Evolutionary conservation across 1,284 basidiomycete genomes (phyloP).

Genomic region (Boletus albobrunnescens): DNA sequence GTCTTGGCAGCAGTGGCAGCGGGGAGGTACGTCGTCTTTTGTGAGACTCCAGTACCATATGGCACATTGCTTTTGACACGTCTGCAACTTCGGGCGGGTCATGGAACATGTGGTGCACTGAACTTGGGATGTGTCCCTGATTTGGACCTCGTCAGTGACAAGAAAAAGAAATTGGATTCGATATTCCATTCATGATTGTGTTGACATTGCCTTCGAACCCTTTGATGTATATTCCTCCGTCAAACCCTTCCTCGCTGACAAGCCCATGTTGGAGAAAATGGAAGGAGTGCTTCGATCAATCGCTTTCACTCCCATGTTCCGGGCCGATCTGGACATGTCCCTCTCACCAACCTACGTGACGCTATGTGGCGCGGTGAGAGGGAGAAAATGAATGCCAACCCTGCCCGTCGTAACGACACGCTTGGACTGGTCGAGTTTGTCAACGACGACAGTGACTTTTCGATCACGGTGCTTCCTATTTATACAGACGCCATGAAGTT

Average conservation of each 20-base stretch:
- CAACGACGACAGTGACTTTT: slow-evolving; percentile 20
- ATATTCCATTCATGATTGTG: slow-evolving; percentile 21
- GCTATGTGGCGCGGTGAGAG: slow-evolving; percentile 11
- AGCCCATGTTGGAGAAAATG: slow-evolving; percentile 4
- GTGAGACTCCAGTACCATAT: too few relatives aligned
- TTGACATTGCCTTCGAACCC: slow-evolving; percentile 26
- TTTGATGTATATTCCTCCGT: slow-evolving; percentile 13
- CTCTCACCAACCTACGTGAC: slow-evolving; percentile 13
- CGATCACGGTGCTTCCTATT: slow-evolving; percentile 10
- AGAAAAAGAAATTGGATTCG: slow-evolving; percentile 16
- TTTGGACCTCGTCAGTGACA: slow-evolving; percentile 14
- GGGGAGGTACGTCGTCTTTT: slow-evolving; percentile 76
- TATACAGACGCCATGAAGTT: not conserved
- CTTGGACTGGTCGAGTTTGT: slow-evolving; percentile 22
- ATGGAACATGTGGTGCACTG: too few relatives aligned
- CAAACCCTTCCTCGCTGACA: slow-evolving; percentile 15
- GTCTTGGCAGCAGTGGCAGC: slow-evolving; percentile 71
- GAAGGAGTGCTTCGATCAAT: slow-evolving; percentile 29
- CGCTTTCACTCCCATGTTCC: slow-evolving; percentile 15
- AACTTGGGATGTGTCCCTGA: too few relatives aligned
- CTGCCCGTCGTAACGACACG: not conserved
- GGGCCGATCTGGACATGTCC: slow-evolving; percentile 6
- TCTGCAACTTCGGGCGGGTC: too few relatives aligned
- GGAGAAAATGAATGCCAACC: not conserved
- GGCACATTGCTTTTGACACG: too few relatives aligned